Percentiles rank a stretch among this genome's conserved stretches.
phyloP scores from a whole-genome alignment of 2,329 filamentous ascomycete species.

The Aspergillus fijiensis region DNA sequence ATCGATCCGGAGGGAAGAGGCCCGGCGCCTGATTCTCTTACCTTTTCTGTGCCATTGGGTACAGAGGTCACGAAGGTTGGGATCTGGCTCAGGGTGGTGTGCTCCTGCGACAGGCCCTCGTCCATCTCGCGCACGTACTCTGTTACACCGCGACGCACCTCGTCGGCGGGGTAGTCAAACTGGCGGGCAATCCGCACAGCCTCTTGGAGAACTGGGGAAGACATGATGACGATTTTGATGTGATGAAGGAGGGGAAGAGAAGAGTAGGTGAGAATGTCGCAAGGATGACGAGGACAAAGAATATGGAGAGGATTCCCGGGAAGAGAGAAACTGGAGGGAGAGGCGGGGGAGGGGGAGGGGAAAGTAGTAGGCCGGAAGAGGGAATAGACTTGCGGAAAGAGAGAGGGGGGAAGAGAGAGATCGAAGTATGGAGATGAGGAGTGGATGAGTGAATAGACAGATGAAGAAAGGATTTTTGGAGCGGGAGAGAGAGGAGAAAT shows the following conservation, averaged over 20 bases:
- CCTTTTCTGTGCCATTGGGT: slow-evolving; percentile 97
- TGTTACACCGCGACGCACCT: slow-evolving; percentile 75
- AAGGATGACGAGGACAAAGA: neutral
- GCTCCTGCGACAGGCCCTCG: slow-evolving; percentile 76
- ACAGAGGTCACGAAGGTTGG: slow-evolving; percentile 95
- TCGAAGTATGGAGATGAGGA: neutral
- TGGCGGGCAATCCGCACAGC: slow-evolving; percentile 77
- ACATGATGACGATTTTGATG: slow-evolving; percentile 24
- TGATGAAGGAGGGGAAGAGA: neutral
- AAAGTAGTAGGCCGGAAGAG: slow-evolving; percentile 5
- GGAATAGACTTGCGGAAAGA: neutral
- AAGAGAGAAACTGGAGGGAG: neutral
- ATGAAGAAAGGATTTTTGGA: neutral
- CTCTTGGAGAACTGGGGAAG: slow-evolving; percentile 58
- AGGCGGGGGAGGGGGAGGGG: slow-evolving; percentile 5
- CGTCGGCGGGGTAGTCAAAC: slow-evolving; percentile 78
- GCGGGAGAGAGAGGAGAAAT: neutral
- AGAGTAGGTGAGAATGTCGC: neutral
- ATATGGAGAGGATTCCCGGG: neutral
- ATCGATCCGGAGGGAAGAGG: slow-evolving; percentile 9
- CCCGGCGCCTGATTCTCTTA: slow-evolving; percentile 38
- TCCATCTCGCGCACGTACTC: slow-evolving; percentile 88
- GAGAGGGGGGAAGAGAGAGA: neutral
- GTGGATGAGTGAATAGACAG: neutral
- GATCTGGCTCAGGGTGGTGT: slow-evolving; percentile 87